Conservation (phyloP, 108 stramenopile genomes). For the Cyclotella atomus region DNA sequence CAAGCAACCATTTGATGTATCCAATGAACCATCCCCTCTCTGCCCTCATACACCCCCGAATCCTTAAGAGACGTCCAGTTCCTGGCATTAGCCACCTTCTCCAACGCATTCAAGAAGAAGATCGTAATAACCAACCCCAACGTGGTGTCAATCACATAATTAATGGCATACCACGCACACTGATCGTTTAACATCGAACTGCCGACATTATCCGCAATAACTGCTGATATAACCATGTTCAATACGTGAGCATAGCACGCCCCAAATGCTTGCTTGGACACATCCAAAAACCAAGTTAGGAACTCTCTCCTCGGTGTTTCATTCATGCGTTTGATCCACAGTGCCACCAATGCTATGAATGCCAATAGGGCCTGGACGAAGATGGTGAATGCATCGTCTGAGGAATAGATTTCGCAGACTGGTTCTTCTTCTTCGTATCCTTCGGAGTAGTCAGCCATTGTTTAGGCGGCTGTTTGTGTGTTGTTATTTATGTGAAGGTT, state of each 20-base stretch:
- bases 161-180: slow-evolving; percentile 94
- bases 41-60: slow-evolving; percentile 85
- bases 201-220: slow-evolving; percentile 69
- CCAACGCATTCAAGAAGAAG: slow-evolving; percentile 68
- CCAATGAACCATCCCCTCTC: slow-evolving; percentile 78
- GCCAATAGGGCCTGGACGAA: slow-evolving; percentile 85
- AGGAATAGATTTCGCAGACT: slow-evolving; percentile 82
- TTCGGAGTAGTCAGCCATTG: background rate
- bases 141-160: slow-evolving; percentile 87
- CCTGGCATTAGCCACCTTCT: slow-evolving; percentile 61
- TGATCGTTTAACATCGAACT: slow-evolving; percentile 73
- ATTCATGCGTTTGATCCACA: slow-evolving; percentile 81
- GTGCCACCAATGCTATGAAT: slow-evolving; percentile 67
- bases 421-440: slow-evolving; percentile 34
- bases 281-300: slow-evolving; percentile 87
- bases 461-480: background rate
- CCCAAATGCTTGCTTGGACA: slow-evolving; percentile 86
- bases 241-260: slow-evolving; percentile 90
- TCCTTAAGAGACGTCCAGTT: slow-evolving; percentile 82
- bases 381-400: slow-evolving; percentile 79
- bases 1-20: slow-evolving; percentile 76
- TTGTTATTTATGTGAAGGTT: background rate
- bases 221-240: slow-evolving; percentile 90
- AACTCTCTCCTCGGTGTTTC: slow-evolving; percentile 80
- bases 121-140: slow-evolving; percentile 82